A percentile compares a stretch with the other conserved stretches of the same genome.
Conservation (phyloP, 768 basidiomycete species). For the Dioszegia aurantiaca region DNA sequence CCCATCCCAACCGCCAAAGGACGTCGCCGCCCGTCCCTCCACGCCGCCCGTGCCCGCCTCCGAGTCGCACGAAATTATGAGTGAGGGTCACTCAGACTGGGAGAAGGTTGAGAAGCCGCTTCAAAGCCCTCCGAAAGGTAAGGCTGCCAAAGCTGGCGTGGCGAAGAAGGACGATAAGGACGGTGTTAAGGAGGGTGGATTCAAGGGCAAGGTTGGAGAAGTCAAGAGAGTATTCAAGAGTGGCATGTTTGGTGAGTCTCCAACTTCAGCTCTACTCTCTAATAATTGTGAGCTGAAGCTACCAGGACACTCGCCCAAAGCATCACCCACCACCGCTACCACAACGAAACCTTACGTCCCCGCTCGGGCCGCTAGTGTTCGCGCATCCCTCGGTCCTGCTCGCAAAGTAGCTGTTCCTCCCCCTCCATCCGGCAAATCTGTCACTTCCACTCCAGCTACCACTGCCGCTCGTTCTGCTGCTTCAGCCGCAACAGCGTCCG, state of each 20-base stretch:
- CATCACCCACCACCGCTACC: neutral
- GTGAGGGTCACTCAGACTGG: constrained; percentile 12
- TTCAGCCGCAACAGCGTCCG: neutral
- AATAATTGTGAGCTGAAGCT: neutral
- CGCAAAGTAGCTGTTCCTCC: neutral
- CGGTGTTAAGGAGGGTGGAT: constrained; percentile 4
- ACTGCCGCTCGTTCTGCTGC: neutral
- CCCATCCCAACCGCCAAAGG: neutral
- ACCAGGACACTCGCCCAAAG: constrained; percentile 6
- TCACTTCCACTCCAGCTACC: neutral
- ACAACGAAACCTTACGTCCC: neutral
- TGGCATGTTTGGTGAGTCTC: constrained; percentile 33
- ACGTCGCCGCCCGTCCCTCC: neutral
- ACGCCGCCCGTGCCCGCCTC: neutral
- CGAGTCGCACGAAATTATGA: constrained; percentile 5
- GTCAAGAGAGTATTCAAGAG: constrained; percentile 38
- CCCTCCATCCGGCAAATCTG: neutral
- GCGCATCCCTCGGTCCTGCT: neutral
- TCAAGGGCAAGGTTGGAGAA: constrained; percentile 22
- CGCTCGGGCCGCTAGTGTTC: neutral
- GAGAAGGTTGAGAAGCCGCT: constrained; percentile 15
- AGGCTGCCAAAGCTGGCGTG: neutral
- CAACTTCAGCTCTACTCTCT: neutral
- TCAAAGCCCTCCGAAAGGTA: constrained; percentile 1
- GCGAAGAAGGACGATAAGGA: constrained; percentile 9